Conservation (phyloP, 169 alveolate species). For the Perkinsus olseni region DNA sequence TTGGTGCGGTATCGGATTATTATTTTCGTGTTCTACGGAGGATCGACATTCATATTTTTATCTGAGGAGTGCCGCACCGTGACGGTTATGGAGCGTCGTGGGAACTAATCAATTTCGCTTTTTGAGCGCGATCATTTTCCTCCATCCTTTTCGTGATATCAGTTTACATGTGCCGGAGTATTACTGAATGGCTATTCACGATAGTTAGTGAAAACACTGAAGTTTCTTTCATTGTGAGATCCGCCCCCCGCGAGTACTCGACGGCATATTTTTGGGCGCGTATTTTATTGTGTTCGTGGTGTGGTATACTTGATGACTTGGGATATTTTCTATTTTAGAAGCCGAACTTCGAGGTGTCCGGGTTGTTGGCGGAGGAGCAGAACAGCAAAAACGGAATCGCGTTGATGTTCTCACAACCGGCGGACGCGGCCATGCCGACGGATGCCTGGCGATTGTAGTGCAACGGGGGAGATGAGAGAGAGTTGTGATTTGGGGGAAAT, state of each 20-base stretch:
- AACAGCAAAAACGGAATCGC: neutral
- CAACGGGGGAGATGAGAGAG: neutral
- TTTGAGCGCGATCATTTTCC: too few species aligned
- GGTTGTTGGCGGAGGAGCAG: neutral
- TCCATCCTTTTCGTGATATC: too few species aligned
- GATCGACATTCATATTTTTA: too few species aligned
- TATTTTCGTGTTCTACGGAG: too few species aligned
- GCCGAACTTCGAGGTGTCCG: neutral
- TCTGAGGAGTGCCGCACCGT: too few species aligned
- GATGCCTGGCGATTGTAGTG: neutral
- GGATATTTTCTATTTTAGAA: neutral
- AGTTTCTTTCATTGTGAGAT: too few species aligned
- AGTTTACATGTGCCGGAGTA: too few species aligned
- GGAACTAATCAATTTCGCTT: too few species aligned
- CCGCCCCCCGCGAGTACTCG: neutral
- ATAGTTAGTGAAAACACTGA: too few species aligned
- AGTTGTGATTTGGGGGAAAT: neutral
- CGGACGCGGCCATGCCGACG: neutral
- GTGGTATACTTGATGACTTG: neutral
- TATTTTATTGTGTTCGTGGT: neutral
- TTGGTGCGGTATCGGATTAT: too few species aligned
- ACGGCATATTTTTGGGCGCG: neutral
- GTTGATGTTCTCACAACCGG: neutral
- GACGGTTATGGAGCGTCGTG: too few species aligned
- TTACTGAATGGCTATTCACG: too few species aligned